Evolutionary conservation across 1,284 basidiomycete genomes (phyloP), one percentile per base, ranked within the genome.

Genomic region (Trichosporon sp.): DNA sequence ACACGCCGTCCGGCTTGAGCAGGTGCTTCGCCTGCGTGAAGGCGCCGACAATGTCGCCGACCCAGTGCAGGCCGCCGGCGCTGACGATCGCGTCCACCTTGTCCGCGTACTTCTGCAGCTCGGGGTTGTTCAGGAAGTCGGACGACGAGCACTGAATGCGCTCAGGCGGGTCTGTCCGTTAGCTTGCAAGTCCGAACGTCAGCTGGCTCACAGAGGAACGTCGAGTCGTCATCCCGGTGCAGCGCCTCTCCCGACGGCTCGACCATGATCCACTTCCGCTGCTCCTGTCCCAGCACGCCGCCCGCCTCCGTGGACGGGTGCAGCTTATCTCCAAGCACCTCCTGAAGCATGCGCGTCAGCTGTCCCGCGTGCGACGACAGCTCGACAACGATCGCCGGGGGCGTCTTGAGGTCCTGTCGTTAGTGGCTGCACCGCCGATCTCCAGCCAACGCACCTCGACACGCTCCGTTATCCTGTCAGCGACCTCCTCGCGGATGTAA

Each of bases 11-110:
- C 0, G 95, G 93, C 76, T 90, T 87, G 15, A 99, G 84, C 2
- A 91, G 88, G 81, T 94, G 89, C 75, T 88, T 89, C 69, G 98
- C 92, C 80, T 99, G 97, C 12, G 95, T 87, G 29, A 99, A 87
- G 0, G 90, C 86, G n/a, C 94, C 93, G 70, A 95, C 96, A 13
- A 99, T 87, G 83, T 99, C 97, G 76, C 99, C 99, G 9, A 98
- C 90, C 97, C 97, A 99, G 77, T 99, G 97, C 66, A 99, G 85
- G 68, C 90, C 91, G 2, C 97, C 87, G 76, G 92, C 94, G 15
- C 93, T 95, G 34, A 98, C 90, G 60, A 99, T 89, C 47, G 93
- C 93, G 79, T 99, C 96, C 79, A 96, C 90, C 23, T 91, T 92
- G 70, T 91, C 88, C 12, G 23, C 29, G 51, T 70, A 51, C 5